Percentiles rank a stretch among this genome's conserved stretches.
Evolutionary conservation across 2,329 filamentous ascomycete species (phyloP).

Genomic region (Dactylonectria macrodidyma): DNA sequence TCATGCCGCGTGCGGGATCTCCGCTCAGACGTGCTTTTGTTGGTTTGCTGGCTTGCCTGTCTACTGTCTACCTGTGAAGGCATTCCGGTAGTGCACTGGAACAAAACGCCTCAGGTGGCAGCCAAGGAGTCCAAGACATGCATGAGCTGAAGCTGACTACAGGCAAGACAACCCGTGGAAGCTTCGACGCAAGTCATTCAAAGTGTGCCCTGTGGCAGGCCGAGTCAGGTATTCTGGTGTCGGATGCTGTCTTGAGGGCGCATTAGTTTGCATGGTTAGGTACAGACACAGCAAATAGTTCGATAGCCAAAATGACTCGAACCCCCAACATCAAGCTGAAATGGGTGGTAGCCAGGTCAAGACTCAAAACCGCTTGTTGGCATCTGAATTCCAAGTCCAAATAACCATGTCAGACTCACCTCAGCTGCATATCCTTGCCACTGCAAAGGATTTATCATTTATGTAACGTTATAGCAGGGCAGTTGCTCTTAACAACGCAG

Average conservation of each 20-base stretch:
- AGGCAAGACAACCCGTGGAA: neutral
- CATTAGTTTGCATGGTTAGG: neutral
- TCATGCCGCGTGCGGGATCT: slow-evolving; percentile 1
- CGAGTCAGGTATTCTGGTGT: neutral
- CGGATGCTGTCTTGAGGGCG: neutral
- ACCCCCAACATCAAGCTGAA: neutral
- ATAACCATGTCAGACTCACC: slow-evolving; percentile 23
- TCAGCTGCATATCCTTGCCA: slow-evolving; percentile 17
- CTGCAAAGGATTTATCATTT: neutral
- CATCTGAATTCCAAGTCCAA: neutral
- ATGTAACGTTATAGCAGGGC: neutral
- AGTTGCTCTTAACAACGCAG: neutral
- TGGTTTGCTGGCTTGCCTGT: too few relatives aligned
- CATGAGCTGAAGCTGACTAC: neutral
- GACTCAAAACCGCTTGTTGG: neutral
- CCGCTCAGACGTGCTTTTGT: neutral
- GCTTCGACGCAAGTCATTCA: slow-evolving; percentile 4
- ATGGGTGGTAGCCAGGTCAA: neutral
- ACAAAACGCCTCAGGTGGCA: neutral
- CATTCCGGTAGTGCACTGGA: neutral
- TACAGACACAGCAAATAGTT: neutral
- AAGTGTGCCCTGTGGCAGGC: neutral
- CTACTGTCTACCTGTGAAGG: too few relatives aligned
- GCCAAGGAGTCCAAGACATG: neutral
- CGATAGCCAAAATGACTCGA: neutral